Evolutionary conservation across 345 rosid genomes (phyloP).

Genomic region (Melastoma malabathricum): DNA sequence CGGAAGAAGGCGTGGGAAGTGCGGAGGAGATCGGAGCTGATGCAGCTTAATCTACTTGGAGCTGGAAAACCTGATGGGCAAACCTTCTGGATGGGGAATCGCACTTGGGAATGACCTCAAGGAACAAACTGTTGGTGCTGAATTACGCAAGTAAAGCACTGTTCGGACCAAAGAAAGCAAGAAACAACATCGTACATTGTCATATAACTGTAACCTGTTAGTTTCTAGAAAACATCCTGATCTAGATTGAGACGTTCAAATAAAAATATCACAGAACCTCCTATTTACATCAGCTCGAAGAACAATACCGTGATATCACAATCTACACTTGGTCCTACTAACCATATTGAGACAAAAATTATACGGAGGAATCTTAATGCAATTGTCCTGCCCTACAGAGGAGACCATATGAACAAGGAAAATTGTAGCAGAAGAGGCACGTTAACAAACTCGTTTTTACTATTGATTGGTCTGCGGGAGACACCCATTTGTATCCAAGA

Average conservation of each 20-base stretch:
- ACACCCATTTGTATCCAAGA: conserved; percentile 15
- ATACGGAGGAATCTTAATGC: not conserved
- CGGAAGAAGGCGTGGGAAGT: conserved; percentile 3
- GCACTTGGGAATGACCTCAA: conserved; percentile 18
- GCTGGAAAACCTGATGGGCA: conserved; percentile 24
- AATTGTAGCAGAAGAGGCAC: not conserved
- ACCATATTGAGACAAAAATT: too few relatives aligned
- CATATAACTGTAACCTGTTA: too few relatives aligned
- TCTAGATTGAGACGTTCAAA: too few relatives aligned
- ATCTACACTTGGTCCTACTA: too few relatives aligned
- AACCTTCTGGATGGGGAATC: conserved; percentile 8
- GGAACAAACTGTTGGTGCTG: conserved; percentile 16
- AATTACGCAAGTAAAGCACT: conserved; percentile 2
- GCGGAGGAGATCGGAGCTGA: conserved; percentile 7
- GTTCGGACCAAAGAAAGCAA: not conserved
- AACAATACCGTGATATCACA: too few relatives aligned
- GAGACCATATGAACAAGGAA: not conserved
- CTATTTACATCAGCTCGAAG: too few relatives aligned
- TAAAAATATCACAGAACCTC: too few relatives aligned
- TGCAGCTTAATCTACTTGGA: conserved; percentile 21
- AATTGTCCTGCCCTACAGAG: not conserved
- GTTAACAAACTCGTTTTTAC: not conserved
- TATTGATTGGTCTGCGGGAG: conserved; percentile 2
- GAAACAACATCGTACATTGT: too few relatives aligned
- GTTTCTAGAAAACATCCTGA: too few relatives aligned